Percentiles rank a stretch among this genome's conserved stretches.
Conservation (phyloP, 257 asterid species). For the Scutellaria baicalensis region DNA sequence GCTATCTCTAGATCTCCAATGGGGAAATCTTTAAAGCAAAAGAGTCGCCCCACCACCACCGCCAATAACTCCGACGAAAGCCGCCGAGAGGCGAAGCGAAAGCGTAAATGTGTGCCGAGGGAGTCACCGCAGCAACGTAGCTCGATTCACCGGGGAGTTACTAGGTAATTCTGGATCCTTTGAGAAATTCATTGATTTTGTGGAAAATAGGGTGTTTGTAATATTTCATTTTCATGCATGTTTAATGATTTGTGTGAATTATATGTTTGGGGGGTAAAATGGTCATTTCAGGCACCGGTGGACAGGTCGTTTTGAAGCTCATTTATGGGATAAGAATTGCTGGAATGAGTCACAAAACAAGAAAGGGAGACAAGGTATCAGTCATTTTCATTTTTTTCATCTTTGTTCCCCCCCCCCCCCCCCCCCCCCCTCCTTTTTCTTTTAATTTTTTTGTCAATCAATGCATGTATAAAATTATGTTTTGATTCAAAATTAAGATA, state of each 20-base stretch:
- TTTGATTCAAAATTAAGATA: too few species aligned
- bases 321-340: slow-evolving; percentile 95
- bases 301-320: slow-evolving; percentile 98
- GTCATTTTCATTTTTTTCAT: background rate
- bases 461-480: background rate
- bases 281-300: slow-evolving; percentile 69
- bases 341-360: slow-evolving; percentile 93
- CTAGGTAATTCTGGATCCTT: slow-evolving; percentile 38
- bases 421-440: too few species aligned
- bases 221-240: background rate
- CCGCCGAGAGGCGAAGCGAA: slow-evolving; percentile 32
- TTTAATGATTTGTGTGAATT: background rate
- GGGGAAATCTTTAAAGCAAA: slow-evolving; percentile 63
- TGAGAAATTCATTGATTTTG: background rate
- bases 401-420: too few species aligned
- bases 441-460: background rate
- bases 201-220: background rate
- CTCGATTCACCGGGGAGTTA: slow-evolving; percentile 84
- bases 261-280: background rate
- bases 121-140: slow-evolving; percentile 86
- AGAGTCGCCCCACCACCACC: slow-evolving; percentile 4
- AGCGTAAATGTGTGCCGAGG: slow-evolving; percentile 61
- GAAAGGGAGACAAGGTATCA: slow-evolving; percentile 92
- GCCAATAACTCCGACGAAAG: background rate
- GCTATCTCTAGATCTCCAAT: slow-evolving; percentile 22